Evolutionary conservation across 2,329 filamentous ascomycete species (phyloP).

Genomic region (Zymoseptoria crescenta): DNA sequence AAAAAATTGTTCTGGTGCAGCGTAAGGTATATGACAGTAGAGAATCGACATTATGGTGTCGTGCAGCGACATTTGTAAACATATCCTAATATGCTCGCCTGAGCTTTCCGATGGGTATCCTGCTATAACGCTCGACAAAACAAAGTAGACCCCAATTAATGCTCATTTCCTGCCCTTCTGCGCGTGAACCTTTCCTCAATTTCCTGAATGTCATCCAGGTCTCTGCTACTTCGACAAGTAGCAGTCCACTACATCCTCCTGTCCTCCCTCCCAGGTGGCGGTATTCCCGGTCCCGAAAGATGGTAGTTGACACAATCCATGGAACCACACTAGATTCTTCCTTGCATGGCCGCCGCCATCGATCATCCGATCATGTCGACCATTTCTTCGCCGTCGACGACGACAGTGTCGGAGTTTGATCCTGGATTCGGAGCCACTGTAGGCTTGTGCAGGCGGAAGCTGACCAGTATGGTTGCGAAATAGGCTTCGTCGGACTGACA

Average conservation of each 20-base stretch:
- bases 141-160: background rate
- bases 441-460: background rate
- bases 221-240: background rate
- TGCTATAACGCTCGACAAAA: background rate
- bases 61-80: background rate
- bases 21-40: background rate
- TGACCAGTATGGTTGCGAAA: background rate
- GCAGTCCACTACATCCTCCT: no score
- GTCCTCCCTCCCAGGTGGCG: no score
- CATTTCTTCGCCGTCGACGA: slow-evolving; percentile 16
- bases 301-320: no score
- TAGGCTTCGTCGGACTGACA: background rate
- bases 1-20: background rate
- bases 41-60: background rate
- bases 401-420: slow-evolving; percentile 1
- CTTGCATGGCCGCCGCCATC: background rate
- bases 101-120: background rate
- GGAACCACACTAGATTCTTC: background rate
- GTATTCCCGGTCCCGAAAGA: no score
- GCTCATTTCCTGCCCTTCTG: background rate
- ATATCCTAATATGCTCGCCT: background rate
- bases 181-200: background rate
- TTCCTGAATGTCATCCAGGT: background rate
- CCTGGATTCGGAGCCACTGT: background rate
- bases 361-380: slow-evolving; percentile 21